phyloP scores from a whole-genome alignment of 345 rosid genomes.

The Anastatica hierochuntica region DNA sequence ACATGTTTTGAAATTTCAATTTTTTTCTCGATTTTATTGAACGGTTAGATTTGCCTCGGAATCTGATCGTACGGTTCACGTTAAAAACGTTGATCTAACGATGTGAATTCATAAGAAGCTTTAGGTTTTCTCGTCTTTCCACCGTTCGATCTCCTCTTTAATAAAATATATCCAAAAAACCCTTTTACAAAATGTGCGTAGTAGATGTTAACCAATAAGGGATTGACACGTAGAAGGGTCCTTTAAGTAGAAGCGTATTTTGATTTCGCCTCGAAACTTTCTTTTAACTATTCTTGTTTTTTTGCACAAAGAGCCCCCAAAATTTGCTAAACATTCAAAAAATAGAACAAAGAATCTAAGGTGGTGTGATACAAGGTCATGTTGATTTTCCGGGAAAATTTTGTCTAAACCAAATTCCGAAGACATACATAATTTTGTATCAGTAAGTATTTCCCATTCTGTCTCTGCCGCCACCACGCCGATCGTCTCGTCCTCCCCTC shows the following conservation, averaged over 20 bases:
- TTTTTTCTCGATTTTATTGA: constrained; percentile 38
- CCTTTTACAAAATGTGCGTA: neutral
- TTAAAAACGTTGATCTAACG: constrained; percentile 37
- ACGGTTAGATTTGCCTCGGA: constrained; percentile 43
- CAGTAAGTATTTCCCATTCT: constrained; percentile 41
- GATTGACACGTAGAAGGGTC: constrained; percentile 22
- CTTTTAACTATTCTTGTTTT: too few species aligned
- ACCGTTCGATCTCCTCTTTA: constrained; percentile 38
- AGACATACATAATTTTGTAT: constrained; percentile 8
- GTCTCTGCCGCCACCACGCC: constrained; percentile 30
- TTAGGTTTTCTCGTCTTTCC: neutral
- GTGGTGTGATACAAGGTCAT: constrained; percentile 6
- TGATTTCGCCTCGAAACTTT: neutral
- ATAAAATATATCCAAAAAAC: neutral
- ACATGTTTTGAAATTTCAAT: constrained; percentile 80
- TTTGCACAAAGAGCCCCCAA: constrained; percentile 1
- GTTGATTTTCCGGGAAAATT: neutral
- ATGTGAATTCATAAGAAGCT: constrained; percentile 38
- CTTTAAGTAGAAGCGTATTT: neutral
- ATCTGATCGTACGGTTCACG: constrained; percentile 35
- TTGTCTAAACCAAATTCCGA: neutral
- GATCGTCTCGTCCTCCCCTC: constrained; percentile 49
- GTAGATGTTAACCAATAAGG: neutral
- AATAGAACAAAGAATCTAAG: constrained; percentile 13
- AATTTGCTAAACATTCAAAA: constrained; percentile 7